Evolutionary conservation across 495 filamentous ascomycete genomes (phyloP), one percentile per base, ranked within the genome.

Genomic region (Rusavskia elegans): DNA sequence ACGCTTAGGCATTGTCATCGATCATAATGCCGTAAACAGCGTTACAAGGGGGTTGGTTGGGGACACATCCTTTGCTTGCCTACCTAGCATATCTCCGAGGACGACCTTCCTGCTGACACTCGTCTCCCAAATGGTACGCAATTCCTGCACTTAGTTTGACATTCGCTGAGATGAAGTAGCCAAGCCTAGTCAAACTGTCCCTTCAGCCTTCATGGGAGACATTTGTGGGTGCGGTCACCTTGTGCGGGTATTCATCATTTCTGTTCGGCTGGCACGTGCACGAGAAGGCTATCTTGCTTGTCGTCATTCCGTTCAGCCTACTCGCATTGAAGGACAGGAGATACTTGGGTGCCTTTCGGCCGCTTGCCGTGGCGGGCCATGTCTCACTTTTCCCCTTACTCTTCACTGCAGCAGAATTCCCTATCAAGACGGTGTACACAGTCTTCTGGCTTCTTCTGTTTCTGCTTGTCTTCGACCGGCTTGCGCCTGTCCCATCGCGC

Each of bases 191-290:
- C 50, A 93, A 87, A 62, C 80, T 97, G 37, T 95, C 92, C 71
- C 52, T 80, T 16, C 72, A 74, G 41, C 89, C 90, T 7, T 85
- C 80, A 16, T 93, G 84, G 80, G 83, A 93, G 27, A 84, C 74
- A 27, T 97, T 98, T 64, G 71, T 96, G 48, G 87, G 87, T 9
- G 85, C 87, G 5, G 72, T 96, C 16, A 96, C 89, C 1, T 80
- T 96, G n/a, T 96, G 90, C 59, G 92, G 85, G 49, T 98, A 94
- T 58, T 86, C 89, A 0, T 95, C 92, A 0, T 98, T 98, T 69
- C 75, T 98, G 20, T 96, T 97, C 54, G 90, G 92, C 48, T 98
- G 92, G 92, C 92, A 98, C 61, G 92, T 98, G 19, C 92, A 98
- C 59, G 92, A 98, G 60, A 98, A 98, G 61, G 92, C 92, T 7